Percentiles rank a stretch among this genome's conserved stretches.
Evolutionary conservation across 2,329 filamentous ascomycete genomes (phyloP).

Genomic region (Fusarium sp.): DNA sequence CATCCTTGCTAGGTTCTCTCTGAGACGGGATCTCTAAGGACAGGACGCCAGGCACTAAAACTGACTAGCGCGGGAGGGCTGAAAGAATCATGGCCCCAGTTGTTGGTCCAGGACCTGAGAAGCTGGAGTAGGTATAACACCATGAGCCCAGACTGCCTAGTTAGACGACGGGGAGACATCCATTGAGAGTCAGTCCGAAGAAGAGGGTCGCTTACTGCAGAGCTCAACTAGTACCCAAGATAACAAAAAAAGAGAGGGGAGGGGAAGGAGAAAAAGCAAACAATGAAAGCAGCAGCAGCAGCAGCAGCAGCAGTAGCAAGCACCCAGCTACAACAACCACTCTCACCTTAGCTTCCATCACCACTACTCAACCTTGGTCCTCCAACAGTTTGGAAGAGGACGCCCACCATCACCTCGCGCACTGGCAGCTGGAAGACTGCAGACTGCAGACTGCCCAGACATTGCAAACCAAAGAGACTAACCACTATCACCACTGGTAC

Average conservation of each 20-base stretch:
- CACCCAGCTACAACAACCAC: constrained; percentile 4
- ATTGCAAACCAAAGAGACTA: constrained; percentile 11
- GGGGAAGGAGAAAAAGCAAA: not conserved
- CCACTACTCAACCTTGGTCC: constrained; percentile 3
- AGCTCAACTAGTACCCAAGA: not conserved
- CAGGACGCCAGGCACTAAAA: constrained; percentile 45
- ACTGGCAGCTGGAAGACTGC: constrained; percentile 29
- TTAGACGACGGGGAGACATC: constrained; percentile 21
- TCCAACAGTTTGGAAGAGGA: constrained; percentile 19
- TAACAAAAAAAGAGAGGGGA: constrained; percentile 2
- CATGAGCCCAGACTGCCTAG: not conserved
- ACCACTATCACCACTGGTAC: constrained; percentile 23
- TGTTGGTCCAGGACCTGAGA: constrained; percentile 31
- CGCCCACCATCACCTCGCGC: constrained; percentile 31
- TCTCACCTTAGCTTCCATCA: constrained; percentile 16
- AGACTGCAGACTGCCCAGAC: not conserved
- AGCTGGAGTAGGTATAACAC: constrained; percentile 17
- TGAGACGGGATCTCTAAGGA: constrained; percentile 53
- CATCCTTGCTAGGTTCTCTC: constrained; percentile 34
- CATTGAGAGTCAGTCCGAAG: not conserved
- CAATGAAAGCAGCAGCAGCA: not conserved
- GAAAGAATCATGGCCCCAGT: constrained; percentile 53
- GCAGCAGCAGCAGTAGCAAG: not conserved
- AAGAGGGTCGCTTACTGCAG: not conserved
- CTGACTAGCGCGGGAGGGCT: constrained; percentile 58